Percentiles rank a stretch among this genome's conserved stretches.
Conservation (phyloP, 1,284 basidiomycete species). For the Cryptococcus maquisensis region DNA sequence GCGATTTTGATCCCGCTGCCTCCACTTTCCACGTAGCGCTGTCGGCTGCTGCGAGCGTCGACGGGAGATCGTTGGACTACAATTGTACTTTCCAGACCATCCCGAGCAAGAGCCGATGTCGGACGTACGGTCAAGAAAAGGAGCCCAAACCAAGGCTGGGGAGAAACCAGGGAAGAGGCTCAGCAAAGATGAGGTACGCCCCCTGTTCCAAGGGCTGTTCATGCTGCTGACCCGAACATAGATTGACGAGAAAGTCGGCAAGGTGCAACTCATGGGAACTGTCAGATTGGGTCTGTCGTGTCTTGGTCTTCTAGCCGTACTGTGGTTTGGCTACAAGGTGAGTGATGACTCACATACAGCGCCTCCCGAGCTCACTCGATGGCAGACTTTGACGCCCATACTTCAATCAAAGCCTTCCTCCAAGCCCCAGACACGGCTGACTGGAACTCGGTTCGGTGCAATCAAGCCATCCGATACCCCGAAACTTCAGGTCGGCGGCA, state of each 20-base stretch:
- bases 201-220: background rate
- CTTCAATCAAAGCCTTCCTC: background rate
- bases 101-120: background rate
- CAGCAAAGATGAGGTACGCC: conserved; percentile 6
- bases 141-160: background rate
- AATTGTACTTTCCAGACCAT: background rate
- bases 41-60: background rate
- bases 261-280: conserved; percentile 6
- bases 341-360: background rate
- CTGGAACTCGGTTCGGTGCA: conserved; percentile 10
- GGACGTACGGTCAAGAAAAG: background rate
- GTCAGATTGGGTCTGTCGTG: conserved; percentile 7
- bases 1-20: background rate
- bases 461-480: conserved; percentile 15
- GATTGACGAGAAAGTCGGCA: conserved; percentile 12
- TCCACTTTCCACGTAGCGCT: background rate
- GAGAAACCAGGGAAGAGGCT: background rate
- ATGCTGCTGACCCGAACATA: background rate
- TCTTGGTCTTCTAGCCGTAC: conserved; percentile 12
- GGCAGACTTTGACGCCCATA: conserved; percentile 7
- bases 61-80: background rate
- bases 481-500: conserved; percentile 4
- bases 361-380: background rate
- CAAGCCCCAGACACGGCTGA: conserved; percentile 2
- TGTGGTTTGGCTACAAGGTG: conserved; percentile 18